Conservation (phyloP, 306 rosid genomes). For the Glycine soja region DNA sequence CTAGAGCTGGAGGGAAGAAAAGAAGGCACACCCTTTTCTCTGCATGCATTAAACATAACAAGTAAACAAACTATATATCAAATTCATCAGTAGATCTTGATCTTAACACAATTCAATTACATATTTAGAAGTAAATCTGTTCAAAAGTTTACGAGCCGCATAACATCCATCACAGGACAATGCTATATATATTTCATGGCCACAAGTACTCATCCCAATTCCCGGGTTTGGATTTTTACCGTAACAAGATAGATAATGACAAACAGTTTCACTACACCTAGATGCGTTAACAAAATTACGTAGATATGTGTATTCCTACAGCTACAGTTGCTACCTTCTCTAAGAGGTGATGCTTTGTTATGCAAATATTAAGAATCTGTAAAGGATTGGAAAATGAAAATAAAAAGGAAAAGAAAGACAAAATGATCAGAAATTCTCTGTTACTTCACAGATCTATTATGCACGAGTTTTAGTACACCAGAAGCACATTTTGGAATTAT, state of each 20-base stretch:
- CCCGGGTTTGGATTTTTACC: conserved; percentile 13
- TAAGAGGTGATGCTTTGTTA: conserved; percentile 29
- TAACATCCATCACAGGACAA: neutral
- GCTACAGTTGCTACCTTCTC: conserved; percentile 43
- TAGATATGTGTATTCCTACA: neutral
- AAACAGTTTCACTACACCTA: conserved; percentile 2
- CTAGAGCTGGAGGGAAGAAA: neutral
- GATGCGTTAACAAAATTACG: neutral
- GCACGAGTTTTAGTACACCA: conserved; percentile 15
- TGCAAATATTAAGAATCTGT: conserved; percentile 35
- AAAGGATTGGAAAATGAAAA: neutral
- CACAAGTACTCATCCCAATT: neutral
- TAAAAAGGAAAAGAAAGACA: neutral
- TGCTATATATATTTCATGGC: neutral
- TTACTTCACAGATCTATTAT: conserved; percentile 33
- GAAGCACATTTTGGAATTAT: conserved; percentile 34
- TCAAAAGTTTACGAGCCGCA: neutral
- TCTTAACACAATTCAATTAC: conserved; percentile 3
- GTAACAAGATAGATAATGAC: conserved; percentile 19
- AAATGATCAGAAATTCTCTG: neutral
- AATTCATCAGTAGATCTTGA: conserved; percentile 25
- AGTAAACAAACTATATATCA: conserved; percentile 5
- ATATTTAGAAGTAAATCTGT: conserved; percentile 12
- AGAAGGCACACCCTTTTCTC: neutral
- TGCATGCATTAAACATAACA: neutral